These are phyloP conservation scores for Tetrastigma voinierianum DNA, from an alignment of 164 flowering plant species.

Conservation along the genomic window DNA sequence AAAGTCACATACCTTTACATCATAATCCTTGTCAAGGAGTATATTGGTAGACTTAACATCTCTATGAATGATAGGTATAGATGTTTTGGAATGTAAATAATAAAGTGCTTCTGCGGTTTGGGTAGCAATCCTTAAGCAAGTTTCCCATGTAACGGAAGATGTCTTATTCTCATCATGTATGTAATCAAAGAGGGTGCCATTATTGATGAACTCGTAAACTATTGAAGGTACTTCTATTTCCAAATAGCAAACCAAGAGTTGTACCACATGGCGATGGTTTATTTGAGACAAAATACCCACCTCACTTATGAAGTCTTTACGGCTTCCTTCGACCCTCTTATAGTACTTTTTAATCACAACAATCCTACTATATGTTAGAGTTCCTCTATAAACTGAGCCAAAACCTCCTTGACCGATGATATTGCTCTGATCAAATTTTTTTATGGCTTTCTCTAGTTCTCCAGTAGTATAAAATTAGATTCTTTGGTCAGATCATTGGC, in stretches of 20 bases:
- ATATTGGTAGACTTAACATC: constrained; percentile 46
- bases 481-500: constrained; percentile 16
- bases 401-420: constrained; percentile 47
- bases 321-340: constrained; percentile 27
- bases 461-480: constrained; percentile 35
- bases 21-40: constrained; percentile 35
- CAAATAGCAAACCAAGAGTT: constrained; percentile 41
- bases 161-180: constrained; percentile 21
- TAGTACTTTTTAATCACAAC: constrained; percentile 57
- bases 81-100: constrained; percentile 46
- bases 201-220: constrained; percentile 47
- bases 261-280: constrained; percentile 48
- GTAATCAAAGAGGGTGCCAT: constrained; percentile 42
- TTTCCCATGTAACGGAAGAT: constrained; percentile 23
- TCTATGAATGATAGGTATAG: constrained; percentile 40
- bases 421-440: constrained; percentile 28
- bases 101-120: constrained; percentile 46
- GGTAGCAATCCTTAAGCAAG: constrained; percentile 37
- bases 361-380: constrained; percentile 22
- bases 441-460: constrained; percentile 44
- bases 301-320: constrained; percentile 51
- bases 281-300: constrained; percentile 44
- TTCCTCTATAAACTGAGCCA: constrained; percentile 45
- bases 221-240: constrained; percentile 46
- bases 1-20: constrained; percentile 46